A percentile compares a stretch with the other conserved stretches of the same genome.
These are phyloP conservation scores for Calvatia gigantea DNA, from an alignment of 768 basidiomycete genomes.

Conservation along the genomic window DNA sequence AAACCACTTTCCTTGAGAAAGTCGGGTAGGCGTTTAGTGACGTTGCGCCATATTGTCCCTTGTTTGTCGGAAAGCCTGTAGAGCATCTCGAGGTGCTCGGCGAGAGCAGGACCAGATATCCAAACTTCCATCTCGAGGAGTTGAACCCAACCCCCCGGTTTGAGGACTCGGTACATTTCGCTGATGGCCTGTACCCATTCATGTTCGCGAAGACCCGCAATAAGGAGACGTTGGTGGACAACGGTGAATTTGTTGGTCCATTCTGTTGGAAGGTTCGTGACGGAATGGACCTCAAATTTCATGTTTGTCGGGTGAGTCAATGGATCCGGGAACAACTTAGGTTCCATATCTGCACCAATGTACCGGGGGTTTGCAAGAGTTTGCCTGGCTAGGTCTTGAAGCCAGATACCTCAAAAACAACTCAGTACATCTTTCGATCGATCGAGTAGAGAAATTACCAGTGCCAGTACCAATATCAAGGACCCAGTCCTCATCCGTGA, in stretches of 20 bases:
- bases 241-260: conserved; percentile 5
- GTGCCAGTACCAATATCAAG: conserved; percentile 1
- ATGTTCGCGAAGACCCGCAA: background rate
- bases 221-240: conserved; percentile 12
- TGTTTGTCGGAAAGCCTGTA: background rate
- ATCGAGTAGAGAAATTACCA: background rate
- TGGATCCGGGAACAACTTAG: background rate
- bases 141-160: conserved; percentile 11
- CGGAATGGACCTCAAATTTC: background rate
- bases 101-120: conserved; percentile 1
- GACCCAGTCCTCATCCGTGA: conserved; percentile 6
- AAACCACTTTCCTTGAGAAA: conserved; percentile 2
- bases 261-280: background rate
- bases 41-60: background rate
- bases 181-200: conserved; percentile 7
- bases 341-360: conserved; percentile 1
- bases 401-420: background rate
- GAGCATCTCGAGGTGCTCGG: background rate
- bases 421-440: background rate
- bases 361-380: background rate
- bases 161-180: conserved; percentile 7
- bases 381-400: background rate
- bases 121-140: background rate
- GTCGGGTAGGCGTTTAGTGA: background rate
- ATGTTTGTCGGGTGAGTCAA: conserved; percentile 1